Conservation (phyloP, 805 yeast species). For the Kodamaea jinghongensis region DNA sequence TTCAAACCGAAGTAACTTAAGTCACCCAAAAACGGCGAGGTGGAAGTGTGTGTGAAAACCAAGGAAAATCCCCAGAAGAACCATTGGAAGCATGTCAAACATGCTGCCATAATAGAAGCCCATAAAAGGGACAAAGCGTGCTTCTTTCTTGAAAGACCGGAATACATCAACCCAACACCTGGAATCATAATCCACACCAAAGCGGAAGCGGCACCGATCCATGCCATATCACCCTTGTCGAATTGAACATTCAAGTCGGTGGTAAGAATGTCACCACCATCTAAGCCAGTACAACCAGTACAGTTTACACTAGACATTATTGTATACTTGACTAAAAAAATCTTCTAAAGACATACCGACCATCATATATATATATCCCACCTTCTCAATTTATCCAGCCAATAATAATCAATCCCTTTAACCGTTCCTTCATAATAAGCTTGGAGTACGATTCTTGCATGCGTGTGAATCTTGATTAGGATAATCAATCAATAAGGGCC, state of each 20-base stretch:
- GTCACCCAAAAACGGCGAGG: slow-evolving; percentile 73
- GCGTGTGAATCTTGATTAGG: no score
- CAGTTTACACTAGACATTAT: background rate
- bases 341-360: no score
- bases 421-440: no score
- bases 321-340: no score
- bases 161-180: slow-evolving; percentile 89
- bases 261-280: slow-evolving; percentile 79
- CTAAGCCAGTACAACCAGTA: slow-evolving; percentile 44
- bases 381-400: slow-evolving; percentile 1
- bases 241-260: slow-evolving; percentile 69
- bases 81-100: slow-evolving; percentile 90
- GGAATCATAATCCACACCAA: slow-evolving; percentile 97
- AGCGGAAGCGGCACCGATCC: slow-evolving; percentile 75
- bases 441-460: no score
- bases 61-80: slow-evolving; percentile 97
- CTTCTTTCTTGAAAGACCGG: slow-evolving; percentile 91
- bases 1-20: slow-evolving; percentile 76
- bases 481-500: no score
- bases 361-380: no score
- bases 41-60: slow-evolving; percentile 68
- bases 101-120: slow-evolving; percentile 89
- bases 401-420: background rate
- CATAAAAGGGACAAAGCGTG: slow-evolving; percentile 93
- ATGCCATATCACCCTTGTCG: slow-evolving; percentile 76